Conservation (phyloP, 257 asterid species). For the Lycium barbarum region DNA sequence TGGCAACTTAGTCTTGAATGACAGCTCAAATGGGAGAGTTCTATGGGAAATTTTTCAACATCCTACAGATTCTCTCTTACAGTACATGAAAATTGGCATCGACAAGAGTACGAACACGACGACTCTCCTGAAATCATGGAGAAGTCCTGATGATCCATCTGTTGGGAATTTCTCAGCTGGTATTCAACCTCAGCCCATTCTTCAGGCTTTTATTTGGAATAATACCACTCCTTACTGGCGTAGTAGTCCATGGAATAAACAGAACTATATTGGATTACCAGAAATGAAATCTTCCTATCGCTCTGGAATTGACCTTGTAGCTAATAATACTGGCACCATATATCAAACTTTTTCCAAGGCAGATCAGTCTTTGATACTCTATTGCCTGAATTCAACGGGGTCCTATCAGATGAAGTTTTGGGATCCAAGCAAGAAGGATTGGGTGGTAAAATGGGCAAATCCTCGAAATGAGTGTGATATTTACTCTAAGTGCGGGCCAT, state of each 20-base stretch:
- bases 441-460: constrained; percentile 17
- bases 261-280: constrained; percentile 19
- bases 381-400: constrained; percentile 33
- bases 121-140: constrained; percentile 23
- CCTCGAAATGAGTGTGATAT: neutral
- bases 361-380: neutral
- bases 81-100: constrained; percentile 44
- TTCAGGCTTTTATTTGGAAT: neutral
- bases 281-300: neutral
- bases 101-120: neutral
- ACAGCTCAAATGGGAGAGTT: constrained; percentile 21
- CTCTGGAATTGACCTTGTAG: neutral
- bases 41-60: constrained; percentile 58
- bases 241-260: constrained; percentile 26
- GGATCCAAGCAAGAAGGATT: constrained; percentile 1
- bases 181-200: constrained; percentile 11
- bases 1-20: constrained; percentile 58
- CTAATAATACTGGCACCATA: neutral
- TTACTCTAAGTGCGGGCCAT: constrained; percentile 55
- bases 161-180: neutral
- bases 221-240: constrained; percentile 20
- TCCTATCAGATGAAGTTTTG: neutral
- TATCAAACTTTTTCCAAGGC: neutral
- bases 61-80: constrained; percentile 48
- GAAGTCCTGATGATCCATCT: constrained; percentile 30